These are phyloP conservation scores for Paecilomyces dactylethromorphus DNA, from an alignment of 2,329 filamentous ascomycete genomes.

Conservation along the genomic window DNA sequence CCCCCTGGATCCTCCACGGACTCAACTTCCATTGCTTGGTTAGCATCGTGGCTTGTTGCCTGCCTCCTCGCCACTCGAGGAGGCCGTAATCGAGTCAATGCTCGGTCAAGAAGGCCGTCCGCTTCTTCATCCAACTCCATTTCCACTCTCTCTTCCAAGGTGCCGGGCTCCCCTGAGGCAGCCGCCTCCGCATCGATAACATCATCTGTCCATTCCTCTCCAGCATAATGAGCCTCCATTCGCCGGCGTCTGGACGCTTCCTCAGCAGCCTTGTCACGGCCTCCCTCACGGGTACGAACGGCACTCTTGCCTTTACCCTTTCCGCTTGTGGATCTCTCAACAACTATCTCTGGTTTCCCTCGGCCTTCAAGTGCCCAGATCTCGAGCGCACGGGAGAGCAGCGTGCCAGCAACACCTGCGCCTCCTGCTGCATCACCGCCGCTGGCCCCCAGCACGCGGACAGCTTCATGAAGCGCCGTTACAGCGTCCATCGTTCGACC, in stretches of 20 bases:
- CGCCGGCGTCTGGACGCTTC: slow-evolving; percentile 16
- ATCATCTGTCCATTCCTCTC: slow-evolving; percentile 32
- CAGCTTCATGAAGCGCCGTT: slow-evolving; percentile 68
- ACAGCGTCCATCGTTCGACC: slow-evolving; percentile 70
- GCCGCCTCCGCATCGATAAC: slow-evolving; percentile 21
- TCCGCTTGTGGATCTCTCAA: slow-evolving; percentile 1
- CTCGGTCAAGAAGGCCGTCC: slow-evolving; percentile 33
- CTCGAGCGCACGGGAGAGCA: slow-evolving; percentile 39
- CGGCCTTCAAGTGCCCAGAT: slow-evolving; percentile 39
- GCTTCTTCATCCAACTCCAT: slow-evolving; percentile 40
- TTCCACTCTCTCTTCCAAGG: slow-evolving; percentile 28
- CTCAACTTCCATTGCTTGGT: slow-evolving; percentile 14
- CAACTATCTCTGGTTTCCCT: slow-evolving; percentile 14
- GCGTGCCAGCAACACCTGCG: slow-evolving; percentile 40
- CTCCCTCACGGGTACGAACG: slow-evolving; percentile 20
- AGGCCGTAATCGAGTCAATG: slow-evolving; percentile 26
- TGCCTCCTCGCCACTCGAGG: slow-evolving; percentile 14
- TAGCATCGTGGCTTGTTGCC: slow-evolving; percentile 7
- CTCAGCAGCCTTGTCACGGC: slow-evolving; percentile 15
- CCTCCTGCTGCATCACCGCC: slow-evolving; percentile 42
- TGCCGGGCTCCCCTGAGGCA: slow-evolving; percentile 4
- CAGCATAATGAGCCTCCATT: slow-evolving; percentile 15
- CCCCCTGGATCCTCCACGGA: slow-evolving; percentile 14
- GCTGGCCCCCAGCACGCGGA: slow-evolving; percentile 39
- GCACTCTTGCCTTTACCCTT: slow-evolving; percentile 13